These are phyloP conservation scores for Plenodomus lindquistii DNA, from an alignment of 2,329 filamentous ascomycete genomes.

Conservation along the genomic window DNA sequence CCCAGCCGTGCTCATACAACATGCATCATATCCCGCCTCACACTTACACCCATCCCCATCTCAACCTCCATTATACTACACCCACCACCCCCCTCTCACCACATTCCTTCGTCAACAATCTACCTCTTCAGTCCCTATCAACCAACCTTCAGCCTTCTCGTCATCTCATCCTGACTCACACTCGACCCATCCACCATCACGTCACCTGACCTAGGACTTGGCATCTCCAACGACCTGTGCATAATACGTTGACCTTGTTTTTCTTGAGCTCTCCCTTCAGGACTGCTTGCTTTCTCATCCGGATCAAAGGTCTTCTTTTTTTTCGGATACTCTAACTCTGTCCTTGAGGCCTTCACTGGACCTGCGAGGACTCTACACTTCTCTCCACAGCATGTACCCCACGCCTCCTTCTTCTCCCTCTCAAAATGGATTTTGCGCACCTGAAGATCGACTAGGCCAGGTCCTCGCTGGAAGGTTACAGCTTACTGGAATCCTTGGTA, in stretches of 20 bases:
- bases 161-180: conserved; percentile 1
- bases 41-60: conserved; percentile 17
- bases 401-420: conserved; percentile 56
- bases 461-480: conserved; percentile 82
- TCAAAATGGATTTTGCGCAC: conserved; percentile 52
- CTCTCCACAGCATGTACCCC: conserved; percentile 50
- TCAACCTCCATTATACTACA: conserved; percentile 15
- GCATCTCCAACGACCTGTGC: conserved; percentile 15
- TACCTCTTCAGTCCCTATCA: conserved; percentile 16
- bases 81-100: conserved; percentile 18
- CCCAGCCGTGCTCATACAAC: conserved; percentile 41
- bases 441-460: conserved; percentile 84
- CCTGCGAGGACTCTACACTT: conserved; percentile 40
- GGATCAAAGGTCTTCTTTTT: conserved; percentile 10
- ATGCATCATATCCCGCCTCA: conserved; percentile 46
- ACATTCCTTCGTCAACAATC: conserved; percentile 27
- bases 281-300: conserved; percentile 8
- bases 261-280: conserved; percentile 7
- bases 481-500: conserved; percentile 82
- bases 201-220: conserved; percentile 28
- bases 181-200: conserved; percentile 8
- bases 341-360: conserved; percentile 49
- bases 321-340: conserved; percentile 25
- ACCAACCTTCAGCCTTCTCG: conserved; percentile 11
- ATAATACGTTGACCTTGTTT: conserved; percentile 18